These are phyloP conservation scores for Xylaria telfairii DNA, from an alignment of 495 filamentous ascomycete genomes.

Conservation along the genomic window DNA sequence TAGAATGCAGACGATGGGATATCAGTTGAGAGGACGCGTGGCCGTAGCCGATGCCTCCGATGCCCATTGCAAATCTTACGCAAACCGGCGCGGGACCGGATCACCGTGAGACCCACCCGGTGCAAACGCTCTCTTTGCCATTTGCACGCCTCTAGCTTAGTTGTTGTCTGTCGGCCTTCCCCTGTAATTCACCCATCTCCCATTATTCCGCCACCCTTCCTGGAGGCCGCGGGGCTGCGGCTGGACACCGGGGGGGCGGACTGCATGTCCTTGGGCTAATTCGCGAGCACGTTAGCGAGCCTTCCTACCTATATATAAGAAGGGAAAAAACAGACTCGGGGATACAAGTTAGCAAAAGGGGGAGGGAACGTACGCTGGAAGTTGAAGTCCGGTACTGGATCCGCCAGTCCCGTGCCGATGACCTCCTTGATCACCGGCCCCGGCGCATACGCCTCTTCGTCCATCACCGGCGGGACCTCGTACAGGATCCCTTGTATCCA, in stretches of 20 bases:
- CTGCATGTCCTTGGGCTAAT: neutral
- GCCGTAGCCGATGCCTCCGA: neutral
- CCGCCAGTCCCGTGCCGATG: neutral
- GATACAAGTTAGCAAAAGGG: neutral
- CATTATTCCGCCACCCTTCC: neutral
- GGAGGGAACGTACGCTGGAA: neutral
- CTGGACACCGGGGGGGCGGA: neutral
- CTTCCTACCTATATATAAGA: neutral
- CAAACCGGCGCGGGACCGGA: constrained; percentile 2
- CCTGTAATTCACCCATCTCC: neutral
- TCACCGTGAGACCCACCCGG: neutral
- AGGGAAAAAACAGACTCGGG: neutral
- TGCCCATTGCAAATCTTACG: constrained; percentile 1
- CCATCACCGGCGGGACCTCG: neutral
- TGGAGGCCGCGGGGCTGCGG: neutral
- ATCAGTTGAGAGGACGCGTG: neutral
- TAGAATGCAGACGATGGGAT: neutral
- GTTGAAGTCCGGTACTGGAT: neutral
- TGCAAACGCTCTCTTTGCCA: neutral
- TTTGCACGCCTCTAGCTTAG: neutral
- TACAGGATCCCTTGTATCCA: constrained; percentile 11
- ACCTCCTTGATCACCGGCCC: neutral
- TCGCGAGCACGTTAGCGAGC: neutral
- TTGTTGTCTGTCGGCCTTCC: neutral
- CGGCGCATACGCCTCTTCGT: neutral